These are phyloP conservation scores for Aureobasidium subglaciale DNA, from an alignment of 2,329 filamentous ascomycete species.

Conservation along the genomic window DNA sequence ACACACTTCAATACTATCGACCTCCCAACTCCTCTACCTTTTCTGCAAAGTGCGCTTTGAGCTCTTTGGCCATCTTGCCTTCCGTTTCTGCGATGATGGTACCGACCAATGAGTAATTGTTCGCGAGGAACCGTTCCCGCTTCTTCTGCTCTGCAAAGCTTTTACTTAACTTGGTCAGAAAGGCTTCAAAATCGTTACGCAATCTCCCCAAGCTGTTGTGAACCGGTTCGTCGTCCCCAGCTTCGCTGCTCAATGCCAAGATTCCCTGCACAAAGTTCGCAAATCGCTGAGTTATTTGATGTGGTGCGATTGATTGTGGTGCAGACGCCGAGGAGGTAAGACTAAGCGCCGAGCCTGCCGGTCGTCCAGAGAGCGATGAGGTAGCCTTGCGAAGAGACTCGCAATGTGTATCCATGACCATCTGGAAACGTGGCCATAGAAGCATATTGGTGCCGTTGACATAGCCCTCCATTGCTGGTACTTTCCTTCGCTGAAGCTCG, in stretches of 20 bases:
- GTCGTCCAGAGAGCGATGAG: conserved; percentile 40
- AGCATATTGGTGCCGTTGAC: conserved; percentile 94
- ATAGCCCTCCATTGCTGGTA: conserved; percentile 83
- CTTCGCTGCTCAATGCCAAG: conserved; percentile 74
- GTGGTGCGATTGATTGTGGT: conserved; percentile 71
- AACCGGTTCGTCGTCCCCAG: conserved; percentile 90
- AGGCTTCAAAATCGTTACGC: conserved; percentile 73
- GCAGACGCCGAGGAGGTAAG: conserved; percentile 50
- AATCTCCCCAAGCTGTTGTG: conserved; percentile 71
- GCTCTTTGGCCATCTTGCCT: conserved; percentile 67
- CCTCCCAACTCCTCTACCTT: conserved; percentile 35
- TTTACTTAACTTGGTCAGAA: conserved; percentile 71
- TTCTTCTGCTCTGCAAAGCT: conserved; percentile 71
- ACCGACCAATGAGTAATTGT: conserved; percentile 90
- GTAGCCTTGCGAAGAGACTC: conserved; percentile 67
- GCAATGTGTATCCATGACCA: conserved; percentile 87
- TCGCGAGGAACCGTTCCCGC: conserved; percentile 80
- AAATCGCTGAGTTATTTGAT: conserved; percentile 90
- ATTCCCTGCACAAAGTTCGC: conserved; percentile 86
- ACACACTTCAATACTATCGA: not conserved
- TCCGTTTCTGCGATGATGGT: conserved; percentile 73
- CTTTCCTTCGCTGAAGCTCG: conserved; percentile 81
- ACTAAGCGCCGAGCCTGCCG: conserved; percentile 47
- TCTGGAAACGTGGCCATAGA: conserved; percentile 91
- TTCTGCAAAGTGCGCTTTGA: conserved; percentile 66